phyloP scores from a whole-genome alignment of 2,329 filamentous ascomycete species.

The Leptographium wingfieldii region DNA sequence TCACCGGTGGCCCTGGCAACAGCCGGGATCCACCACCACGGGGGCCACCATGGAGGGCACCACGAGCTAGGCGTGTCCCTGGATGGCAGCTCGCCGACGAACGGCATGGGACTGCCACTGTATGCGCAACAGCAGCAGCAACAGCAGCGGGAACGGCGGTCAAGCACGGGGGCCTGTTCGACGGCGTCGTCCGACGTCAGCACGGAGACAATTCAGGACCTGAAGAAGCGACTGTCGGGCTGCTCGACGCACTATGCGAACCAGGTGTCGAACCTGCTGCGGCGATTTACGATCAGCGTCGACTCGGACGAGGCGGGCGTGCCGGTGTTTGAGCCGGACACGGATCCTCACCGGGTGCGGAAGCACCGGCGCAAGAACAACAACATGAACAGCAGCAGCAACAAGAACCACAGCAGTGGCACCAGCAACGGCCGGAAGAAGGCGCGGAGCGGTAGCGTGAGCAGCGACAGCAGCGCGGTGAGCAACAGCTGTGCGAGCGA shows the following conservation, averaged over 20 bases:
- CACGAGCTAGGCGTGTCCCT: not conserved
- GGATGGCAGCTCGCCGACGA: not conserved
- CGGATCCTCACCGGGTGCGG: conserved; percentile 8
- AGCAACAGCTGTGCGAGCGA: conserved; percentile 2
- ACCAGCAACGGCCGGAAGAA: not conserved
- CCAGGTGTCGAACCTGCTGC: conserved; percentile 15
- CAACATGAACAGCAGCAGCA: not conserved
- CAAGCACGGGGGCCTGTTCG: conserved; percentile 9
- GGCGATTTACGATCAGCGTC: conserved; percentile 15
- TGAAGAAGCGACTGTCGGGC: conserved; percentile 24
- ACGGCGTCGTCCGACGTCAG: conserved; percentile 13
- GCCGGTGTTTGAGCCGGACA: not conserved
- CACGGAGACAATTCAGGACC: conserved; percentile 16
- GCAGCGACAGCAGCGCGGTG: not conserved
- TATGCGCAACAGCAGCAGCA: conserved; percentile 1
- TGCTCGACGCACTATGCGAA: conserved; percentile 17
- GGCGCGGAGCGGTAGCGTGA: not conserved
- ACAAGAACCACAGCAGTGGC: not conserved
- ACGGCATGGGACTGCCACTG: not conserved
- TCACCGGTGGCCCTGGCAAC: not conserved
- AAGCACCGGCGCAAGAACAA: conserved; percentile 6
- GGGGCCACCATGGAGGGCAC: not conserved
- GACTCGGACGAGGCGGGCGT: conserved; percentile 9
- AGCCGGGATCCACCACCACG: not conserved
- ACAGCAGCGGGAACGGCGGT: conserved; percentile 6